Base-by-base conservation (phyloP, 1,284 basidiomycete species). In the Ceratobasidium sp. region DNA sequence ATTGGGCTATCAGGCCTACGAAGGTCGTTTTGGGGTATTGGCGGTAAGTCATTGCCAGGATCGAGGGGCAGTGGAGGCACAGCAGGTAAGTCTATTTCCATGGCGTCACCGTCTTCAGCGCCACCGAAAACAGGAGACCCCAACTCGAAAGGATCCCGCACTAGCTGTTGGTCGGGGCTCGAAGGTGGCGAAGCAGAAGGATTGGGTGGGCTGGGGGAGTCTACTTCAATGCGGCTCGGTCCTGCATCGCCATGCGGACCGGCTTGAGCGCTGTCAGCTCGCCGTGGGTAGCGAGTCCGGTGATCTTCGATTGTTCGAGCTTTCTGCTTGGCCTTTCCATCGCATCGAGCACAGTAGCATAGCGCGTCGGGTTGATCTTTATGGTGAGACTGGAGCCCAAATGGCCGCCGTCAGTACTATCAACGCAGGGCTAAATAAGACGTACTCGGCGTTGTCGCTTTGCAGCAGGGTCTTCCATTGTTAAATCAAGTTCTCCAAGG, bases 11-110 rank as follows among this genome's bases (percentile, higher is more conserved):
- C 48, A 7, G 48, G 22, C 48, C 48, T 49, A n/a, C n/a, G 48
- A 49, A 22, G n/a, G 22, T 49, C 22, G n/a, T 19, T n/a, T 11
- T 22, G 48, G 6, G 13, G 22, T 8, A 22, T 5, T 49, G 48
- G 48, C 6, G 22, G 48, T n/a, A 22, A n/a, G 22, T n/a, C 13
- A 22, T 22, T 13, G 22, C 22, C 48, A 19, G 22, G 19, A 49
- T 5, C 48, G n/a, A 49, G 48, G 48, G 48, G 48, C 48, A 13
- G 22, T n/a, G 5, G 48, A 22, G 8, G 19, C 48, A 19, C 7
- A n/a, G n/a, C n/a, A 49, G 48, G 48, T 49, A n/a, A 11, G 48
- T 49, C 48, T 49, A 49, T 22, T 22, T 49, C 48, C 48, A 49
- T 49, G n/a, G 22, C 48, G 13, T 49, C 48, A 22, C 22, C 48